A percentile compares a stretch with the other conserved stretches of the same genome.
These are phyloP conservation scores for Thamnidium elegans DNA, from an alignment of 192 early-diverging fungal genomes.

Conservation along the genomic window DNA sequence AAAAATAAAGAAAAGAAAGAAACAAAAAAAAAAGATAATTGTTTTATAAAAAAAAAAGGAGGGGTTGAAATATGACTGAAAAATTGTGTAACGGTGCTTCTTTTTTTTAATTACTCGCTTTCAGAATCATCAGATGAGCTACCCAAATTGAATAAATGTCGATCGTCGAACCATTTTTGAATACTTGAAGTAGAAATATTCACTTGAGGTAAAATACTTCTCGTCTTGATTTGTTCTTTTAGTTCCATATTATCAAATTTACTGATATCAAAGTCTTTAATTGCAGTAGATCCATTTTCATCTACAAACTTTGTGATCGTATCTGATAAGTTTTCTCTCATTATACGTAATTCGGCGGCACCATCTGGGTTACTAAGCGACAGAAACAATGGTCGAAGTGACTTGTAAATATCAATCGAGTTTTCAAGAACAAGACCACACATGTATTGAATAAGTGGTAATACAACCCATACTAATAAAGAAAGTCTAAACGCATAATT, in stretches of 20 bases:
- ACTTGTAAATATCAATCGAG: conserved; percentile 69
- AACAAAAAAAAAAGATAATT: too few relatives aligned
- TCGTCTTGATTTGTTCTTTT: conserved; percentile 14
- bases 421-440: conserved; percentile 66
- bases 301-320: conserved; percentile 77
- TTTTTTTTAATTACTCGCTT: too few relatives aligned
- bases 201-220: not conserved
- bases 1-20: too few relatives aligned
- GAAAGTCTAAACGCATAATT: not conserved
- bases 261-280: conserved; percentile 58
- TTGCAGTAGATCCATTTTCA: conserved; percentile 72
- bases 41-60: too few relatives aligned
- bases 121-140: too few relatives aligned
- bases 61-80: too few relatives aligned
- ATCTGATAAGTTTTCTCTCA: conserved; percentile 69
- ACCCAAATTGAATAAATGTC: conserved; percentile 16
- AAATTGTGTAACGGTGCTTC: too few relatives aligned
- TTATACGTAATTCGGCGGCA: conserved; percentile 59
- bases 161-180: conserved; percentile 22
- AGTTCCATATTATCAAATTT: conserved; percentile 16
- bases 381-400: conserved; percentile 81
- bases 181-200: not conserved
- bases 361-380: conserved; percentile 45
- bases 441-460: conserved; percentile 63
- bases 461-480: conserved; percentile 33